Base-by-base conservation (phyloP, 371 early-diverging fungal genomes). In the Mucor racemosus region DNA sequence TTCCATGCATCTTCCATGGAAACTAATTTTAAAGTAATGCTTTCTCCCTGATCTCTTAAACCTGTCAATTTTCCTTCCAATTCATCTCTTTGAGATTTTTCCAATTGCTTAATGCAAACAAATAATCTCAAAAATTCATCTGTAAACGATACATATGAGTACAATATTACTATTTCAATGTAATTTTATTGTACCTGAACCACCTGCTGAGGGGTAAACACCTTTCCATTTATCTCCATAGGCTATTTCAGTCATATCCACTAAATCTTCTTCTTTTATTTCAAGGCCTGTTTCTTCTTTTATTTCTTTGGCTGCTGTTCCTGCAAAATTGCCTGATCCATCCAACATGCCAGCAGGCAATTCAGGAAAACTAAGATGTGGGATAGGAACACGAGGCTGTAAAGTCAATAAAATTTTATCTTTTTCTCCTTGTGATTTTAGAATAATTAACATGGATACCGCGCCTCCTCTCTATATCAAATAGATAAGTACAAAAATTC, bases 281-380 rank as follows among this genome's bases (percentile, higher is more conserved):
- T 60, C 64, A 31, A 95, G 78, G 2, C 90, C 91, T n/a, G 87
- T 87, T 57, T 88, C 89, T 62, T 91, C 91, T 40, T 86, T 71
- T 6, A 90, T 80, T 63, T 91, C 88, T 19, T 78, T 80, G n/a
- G 92, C 89, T 21, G 91, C 91, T 10, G 80, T 76, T 1, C 90
- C 89, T 1, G 84, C 71, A 84, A 95, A 94, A 70, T 88, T 84
- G 10, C 90, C 88, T 21, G 86, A 87, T 19, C 84, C 94, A 72
- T 94, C 94, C 40, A 94, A 67, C 95, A 95, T 94, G 5, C 95
- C 95, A 1, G 95, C 95, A 3, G 95, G 95, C 31, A 95, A 74
- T 73, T 94, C 95, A 40, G 84, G 77, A 65, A 91, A 84, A 7
- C 66, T 57, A 31, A 89, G 69, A 19, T 83, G 77, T 0, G 90